Evolutionary conservation across 1,284 basidiomycete species (phyloP), one percentile per base, ranked within the genome.

Genomic region (Leccinum holopus): DNA sequence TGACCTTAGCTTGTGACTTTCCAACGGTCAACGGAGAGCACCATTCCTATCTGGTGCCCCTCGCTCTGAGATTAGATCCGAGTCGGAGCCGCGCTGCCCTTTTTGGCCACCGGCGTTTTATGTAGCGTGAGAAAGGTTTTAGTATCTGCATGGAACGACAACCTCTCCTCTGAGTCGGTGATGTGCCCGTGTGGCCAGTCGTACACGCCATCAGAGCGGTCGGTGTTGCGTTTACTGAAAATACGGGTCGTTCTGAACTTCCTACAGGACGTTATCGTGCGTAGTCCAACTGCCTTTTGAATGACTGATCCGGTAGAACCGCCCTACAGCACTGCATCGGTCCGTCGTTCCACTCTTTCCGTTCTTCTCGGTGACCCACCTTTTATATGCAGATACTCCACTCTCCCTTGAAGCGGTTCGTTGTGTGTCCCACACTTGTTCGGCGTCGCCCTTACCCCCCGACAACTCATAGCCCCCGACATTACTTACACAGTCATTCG

Each of bases 401-500:
- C 65, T 74, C 39, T 61, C 66, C 0, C 63, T 74, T 3, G 75
- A 74, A 21, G 72, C 75, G 53, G 72, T 77, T 35, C 54, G 75
- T 74, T 5, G 2, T 32, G 0, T 30, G 3, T 14, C 30, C 2
- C 11, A 32, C 2, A 39, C 14, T 9, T 25, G 33, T 25, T 54
- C 25, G 14, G 3, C 1, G n/a, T 30, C 57, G 2, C 56, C 21
- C 70, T 75, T 25, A 74, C 30, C 44, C 18, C 52, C 32, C 5
- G 12, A 18, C 77, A 95, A 86, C 80, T 95, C 55, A 83, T 82
- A 1, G 87, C 88, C 1, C 91, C 94, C 0, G 94, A 97, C 74
- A 82, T 94, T 51, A 94, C 90, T 0, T 96, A 96, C 74, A 91
- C 92, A 0, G 87, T 97, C 63, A 83, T 95, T 57, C 84, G 84